Percentiles rank a stretch among this genome's conserved stretches.
phyloP scores from a whole-genome alignment of 208 protist genomes.

The Acanthamoeba rhysodes region DNA sequence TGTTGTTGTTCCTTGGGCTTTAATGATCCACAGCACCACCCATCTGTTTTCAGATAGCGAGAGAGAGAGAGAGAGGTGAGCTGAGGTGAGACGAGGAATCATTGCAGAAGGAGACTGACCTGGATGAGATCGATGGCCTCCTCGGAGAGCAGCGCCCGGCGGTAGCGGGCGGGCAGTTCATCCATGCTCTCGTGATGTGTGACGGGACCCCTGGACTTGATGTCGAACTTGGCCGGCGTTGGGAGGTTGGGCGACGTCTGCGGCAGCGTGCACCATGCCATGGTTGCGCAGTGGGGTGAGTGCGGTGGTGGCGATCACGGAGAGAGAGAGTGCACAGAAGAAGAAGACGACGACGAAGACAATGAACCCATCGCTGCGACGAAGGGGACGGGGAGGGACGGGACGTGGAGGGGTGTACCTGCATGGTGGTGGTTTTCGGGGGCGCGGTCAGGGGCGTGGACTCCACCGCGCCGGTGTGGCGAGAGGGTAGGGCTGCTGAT shows the following conservation, averaged over 20 bases:
- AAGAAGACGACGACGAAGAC: not conserved
- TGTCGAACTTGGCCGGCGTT: conserved; percentile 49
- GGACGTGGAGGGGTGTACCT: not conserved
- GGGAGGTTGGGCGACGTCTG: not conserved
- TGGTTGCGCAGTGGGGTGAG: no score
- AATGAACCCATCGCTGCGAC: no score
- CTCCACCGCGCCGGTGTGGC: conserved; percentile 23
- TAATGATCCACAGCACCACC: not conserved
- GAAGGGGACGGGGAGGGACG: not conserved
- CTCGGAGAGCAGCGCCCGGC: not conserved
- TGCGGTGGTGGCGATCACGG: no score
- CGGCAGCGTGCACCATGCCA: not conserved
- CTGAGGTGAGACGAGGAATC: no score
- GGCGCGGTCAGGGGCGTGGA: not conserved
- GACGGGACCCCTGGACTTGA: conserved; percentile 25
- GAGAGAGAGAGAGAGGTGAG: not conserved
- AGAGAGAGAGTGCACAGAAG: not conserved
- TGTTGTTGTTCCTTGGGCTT: not conserved
- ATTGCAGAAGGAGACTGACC: not conserved
- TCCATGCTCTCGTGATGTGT: conserved; percentile 30
- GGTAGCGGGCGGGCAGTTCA: conserved; percentile 47
- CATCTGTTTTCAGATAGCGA: not conserved
- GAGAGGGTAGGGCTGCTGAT: not conserved
- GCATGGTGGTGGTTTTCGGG: not conserved
- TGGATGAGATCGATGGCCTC: conserved; percentile 43